Percentiles rank a stretch among this genome's conserved stretches.
These are phyloP conservation scores for Trypanosoma vivax DNA, from an alignment of 208 protist genomes.

Conservation along the genomic window DNA sequence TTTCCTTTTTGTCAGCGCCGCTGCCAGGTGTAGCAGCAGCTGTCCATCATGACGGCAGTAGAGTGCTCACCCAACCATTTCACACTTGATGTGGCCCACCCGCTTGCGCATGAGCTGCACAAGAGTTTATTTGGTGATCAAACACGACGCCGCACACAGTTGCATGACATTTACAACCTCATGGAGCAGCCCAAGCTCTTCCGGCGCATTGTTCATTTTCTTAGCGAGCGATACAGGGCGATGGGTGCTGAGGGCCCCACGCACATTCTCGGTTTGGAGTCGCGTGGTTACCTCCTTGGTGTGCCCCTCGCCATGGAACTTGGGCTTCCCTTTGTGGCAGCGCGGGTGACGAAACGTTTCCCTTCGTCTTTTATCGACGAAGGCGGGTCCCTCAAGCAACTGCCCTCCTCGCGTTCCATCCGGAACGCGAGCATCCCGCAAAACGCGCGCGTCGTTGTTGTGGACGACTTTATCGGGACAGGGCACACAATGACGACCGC, in stretches of 20 bases:
- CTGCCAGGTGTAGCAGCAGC: not conserved
- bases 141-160: conserved; percentile 1
- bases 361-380: conserved; percentile 44
- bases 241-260: conserved; percentile 59
- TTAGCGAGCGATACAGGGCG: conserved; percentile 50
- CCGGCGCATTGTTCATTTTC: conserved; percentile 45
- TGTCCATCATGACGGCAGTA: not conserved
- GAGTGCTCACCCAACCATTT: conserved; percentile 15
- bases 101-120: conserved; percentile 13
- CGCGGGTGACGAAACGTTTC: conserved; percentile 38
- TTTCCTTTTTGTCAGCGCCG: no score
- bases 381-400: conserved; percentile 15
- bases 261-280: conserved; percentile 71
- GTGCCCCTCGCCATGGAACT: conserved; percentile 71
- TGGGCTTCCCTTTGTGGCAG: conserved; percentile 67
- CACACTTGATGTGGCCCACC: conserved; percentile 10
- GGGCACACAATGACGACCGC: conserved; percentile 60
- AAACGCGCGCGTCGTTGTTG: conserved; percentile 63
- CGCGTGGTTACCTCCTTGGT: conserved; percentile 68
- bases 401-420: conserved; percentile 37
- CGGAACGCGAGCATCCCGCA: conserved; percentile 51
- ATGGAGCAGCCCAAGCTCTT: conserved; percentile 70
- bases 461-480: conserved; percentile 87
- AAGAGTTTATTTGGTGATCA: conserved; percentile 11
- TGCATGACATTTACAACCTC: conserved; percentile 86